Conservation (phyloP, 208 protist species). For the Leishmania tarentolae region DNA sequence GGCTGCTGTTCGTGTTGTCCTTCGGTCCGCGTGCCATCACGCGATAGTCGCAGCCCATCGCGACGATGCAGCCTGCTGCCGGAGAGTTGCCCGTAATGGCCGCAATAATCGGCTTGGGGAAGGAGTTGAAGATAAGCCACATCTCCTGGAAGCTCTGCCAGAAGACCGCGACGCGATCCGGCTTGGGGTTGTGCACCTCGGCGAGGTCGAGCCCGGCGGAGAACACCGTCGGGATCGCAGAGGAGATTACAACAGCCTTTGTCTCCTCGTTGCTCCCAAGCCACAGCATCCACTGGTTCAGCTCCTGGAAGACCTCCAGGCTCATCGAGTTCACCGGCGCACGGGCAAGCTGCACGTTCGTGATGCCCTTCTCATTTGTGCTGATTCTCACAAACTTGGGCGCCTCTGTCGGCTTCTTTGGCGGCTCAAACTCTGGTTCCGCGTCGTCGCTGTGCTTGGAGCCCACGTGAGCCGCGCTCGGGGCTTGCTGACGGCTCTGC, state of each 20-base stretch:
- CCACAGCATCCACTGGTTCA: constrained; percentile 87
- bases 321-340: constrained; percentile 74
- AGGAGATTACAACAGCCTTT: constrained; percentile 71
- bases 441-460: constrained; percentile 11
- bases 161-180: constrained; percentile 62
- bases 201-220: constrained; percentile 74
- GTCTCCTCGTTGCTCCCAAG: constrained; percentile 77
- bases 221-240: constrained; percentile 78
- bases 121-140: constrained; percentile 84
- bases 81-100: constrained; percentile 79
- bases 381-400: constrained; percentile 74
- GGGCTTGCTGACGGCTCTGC: constrained; percentile 1
- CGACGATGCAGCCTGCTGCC: constrained; percentile 77
- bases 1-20: constrained; percentile 37
- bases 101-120: constrained; percentile 80
- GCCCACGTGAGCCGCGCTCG: neutral
- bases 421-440: constrained; percentile 53
- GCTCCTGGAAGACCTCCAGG: constrained; percentile 74
- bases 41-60: constrained; percentile 80
- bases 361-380: constrained; percentile 64
- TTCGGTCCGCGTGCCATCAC: constrained; percentile 70
- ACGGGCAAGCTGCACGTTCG: constrained; percentile 54
- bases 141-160: constrained; percentile 79
- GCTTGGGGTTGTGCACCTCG: constrained; percentile 75
- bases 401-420: constrained; percentile 65